A percentile compares a stretch with the other conserved stretches of the same genome.
Evolutionary conservation across 2,329 filamentous ascomycete species (phyloP).

Genomic region (Trichoderma citrinoviride): DNA sequence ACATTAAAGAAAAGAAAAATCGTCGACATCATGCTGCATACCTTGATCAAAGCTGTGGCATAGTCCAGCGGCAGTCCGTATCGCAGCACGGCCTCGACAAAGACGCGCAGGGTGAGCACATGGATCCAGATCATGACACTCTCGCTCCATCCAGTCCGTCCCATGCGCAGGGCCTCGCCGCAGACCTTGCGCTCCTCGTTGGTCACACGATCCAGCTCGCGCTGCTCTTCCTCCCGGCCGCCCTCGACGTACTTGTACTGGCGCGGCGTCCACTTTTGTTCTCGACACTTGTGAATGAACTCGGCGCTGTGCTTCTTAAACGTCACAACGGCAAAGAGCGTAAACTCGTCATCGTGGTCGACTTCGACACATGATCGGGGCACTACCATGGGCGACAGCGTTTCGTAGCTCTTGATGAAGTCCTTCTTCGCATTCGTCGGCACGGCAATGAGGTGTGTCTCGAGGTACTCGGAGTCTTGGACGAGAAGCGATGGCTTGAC

Average conservation of each 20-base stretch:
- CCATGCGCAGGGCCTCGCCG: slow-evolving; percentile 84
- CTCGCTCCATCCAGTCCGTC: slow-evolving; percentile 91
- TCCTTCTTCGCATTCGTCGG: slow-evolving; percentile 79
- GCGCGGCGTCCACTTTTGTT: slow-evolving; percentile 90
- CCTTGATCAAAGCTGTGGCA: slow-evolving; percentile 79
- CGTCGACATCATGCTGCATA: slow-evolving; percentile 44
- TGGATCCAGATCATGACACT: slow-evolving; percentile 96
- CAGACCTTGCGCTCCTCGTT: slow-evolving; percentile 89
- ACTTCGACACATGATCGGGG: slow-evolving; percentile 80
- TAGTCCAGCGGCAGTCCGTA: slow-evolving; percentile 92
- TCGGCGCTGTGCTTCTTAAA: slow-evolving; percentile 90
- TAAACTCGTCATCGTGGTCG: slow-evolving; percentile 84
- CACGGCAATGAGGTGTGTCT: slow-evolving; percentile 90
- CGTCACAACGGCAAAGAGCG: slow-evolving; percentile 80
- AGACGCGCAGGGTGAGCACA: slow-evolving; percentile 84
- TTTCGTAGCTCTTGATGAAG: slow-evolving; percentile 87
- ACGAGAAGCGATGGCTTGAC: slow-evolving; percentile 78
- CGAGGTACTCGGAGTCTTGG: slow-evolving; percentile 91
- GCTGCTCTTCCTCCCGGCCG: slow-evolving; percentile 82
- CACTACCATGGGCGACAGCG: slow-evolving; percentile 84
- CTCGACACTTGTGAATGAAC: slow-evolving; percentile 87
- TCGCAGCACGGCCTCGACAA: slow-evolving; percentile 95
- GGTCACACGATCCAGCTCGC: slow-evolving; percentile 76
- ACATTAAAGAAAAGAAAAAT: no score
- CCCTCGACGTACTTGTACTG: slow-evolving; percentile 93